These are phyloP conservation scores for Zygosaccharomyces kombuchaensis DNA, from an alignment of 805 yeast genomes.

Conservation along the genomic window DNA sequence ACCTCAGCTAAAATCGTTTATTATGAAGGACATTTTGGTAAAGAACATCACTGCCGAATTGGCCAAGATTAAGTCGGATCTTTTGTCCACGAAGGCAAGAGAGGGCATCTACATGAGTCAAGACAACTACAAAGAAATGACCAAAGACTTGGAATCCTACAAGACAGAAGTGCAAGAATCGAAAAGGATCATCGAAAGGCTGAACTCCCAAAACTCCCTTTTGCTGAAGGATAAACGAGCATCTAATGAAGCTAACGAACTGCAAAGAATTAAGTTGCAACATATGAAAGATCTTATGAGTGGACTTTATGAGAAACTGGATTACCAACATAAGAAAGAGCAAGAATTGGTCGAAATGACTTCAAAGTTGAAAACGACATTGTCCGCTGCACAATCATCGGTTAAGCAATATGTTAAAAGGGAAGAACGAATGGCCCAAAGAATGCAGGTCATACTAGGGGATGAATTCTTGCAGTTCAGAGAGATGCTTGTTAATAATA, in stretches of 20 bases:
- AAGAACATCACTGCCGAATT: constrained; percentile 46
- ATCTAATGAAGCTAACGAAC: constrained; percentile 26
- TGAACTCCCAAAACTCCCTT: constrained; percentile 37
- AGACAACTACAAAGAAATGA: constrained; percentile 50
- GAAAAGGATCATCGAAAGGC: constrained; percentile 39
- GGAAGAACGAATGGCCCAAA: constrained; percentile 19
- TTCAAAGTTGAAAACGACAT: constrained; percentile 18
- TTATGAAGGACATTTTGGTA: constrained; percentile 49
- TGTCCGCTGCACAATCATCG: constrained; percentile 20
- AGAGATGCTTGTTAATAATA: constrained; percentile 15
- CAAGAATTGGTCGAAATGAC: constrained; percentile 24
- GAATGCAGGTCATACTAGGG: constrained; percentile 22
- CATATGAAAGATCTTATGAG: constrained; percentile 25
- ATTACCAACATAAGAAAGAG: constrained; percentile 27
- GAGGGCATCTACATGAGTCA: constrained; percentile 66
- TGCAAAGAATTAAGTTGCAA: constrained; percentile 25
- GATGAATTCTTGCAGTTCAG: constrained; percentile 22
- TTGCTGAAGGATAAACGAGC: constrained; percentile 30
- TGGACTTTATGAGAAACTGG: constrained; percentile 26
- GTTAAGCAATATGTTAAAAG: constrained; percentile 22
- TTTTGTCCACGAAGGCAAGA: constrained; percentile 55
- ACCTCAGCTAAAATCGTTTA: constrained; percentile 59
- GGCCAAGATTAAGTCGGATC: constrained; percentile 51
- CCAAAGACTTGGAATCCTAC: constrained; percentile 45
- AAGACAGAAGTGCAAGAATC: constrained; percentile 49